Base-by-base conservation (phyloP, 352 stramenopile genomes). In the Pythium brachiatum region DNA sequence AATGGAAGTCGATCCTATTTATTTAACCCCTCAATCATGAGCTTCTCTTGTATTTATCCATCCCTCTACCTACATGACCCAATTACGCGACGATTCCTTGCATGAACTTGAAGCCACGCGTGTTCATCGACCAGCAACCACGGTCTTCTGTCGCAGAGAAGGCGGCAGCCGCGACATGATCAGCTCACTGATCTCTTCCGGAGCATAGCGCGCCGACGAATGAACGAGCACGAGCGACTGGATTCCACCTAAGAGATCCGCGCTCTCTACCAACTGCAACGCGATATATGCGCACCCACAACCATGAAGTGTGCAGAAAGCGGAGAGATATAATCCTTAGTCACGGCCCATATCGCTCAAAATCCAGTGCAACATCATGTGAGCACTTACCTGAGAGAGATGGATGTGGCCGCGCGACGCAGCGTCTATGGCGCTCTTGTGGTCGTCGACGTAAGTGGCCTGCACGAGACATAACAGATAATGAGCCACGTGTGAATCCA, bases 341-440 rank as follows among this genome's bases (percentile, higher is more conserved):
- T n/a, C n/a, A n/a, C n/a, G n/a, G n/a, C n/a, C n/a, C n/a, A n/a
- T n/a, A n/a, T n/a, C n/a, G n/a, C n/a, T n/a, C n/a, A n/a, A n/a
- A n/a, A n/a, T n/a, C n/a, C n/a, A n/a, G n/a, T n/a, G n/a, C n/a
- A n/a, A n/a, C 38, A 44, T 8, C 15, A 23, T 18, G 38, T 15
- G 8, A 44, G 38, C 11, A 21, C 52, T 5, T 57, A 90, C 83
- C 79, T 93, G 79, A 44, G 86, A 57, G 9, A 93, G 68, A 56
- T 95, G 86, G 41, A 87, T 89, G 68, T 95, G 86, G 12, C 86
- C 86, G 7, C 82, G 76, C 12, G 65, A 57, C 3, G 62, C 57
- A 1, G 83, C 84, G n/a, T 90, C 74, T 21, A 67, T 55, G 21
- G 53, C 41, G 18, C 57, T 78, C 64, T 78, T 89, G 41, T 60